A percentile compares a stretch with the other conserved stretches of the same genome.
Evolutionary conservation across 106 monocot species (phyloP).

Genomic region (Xerophyta viscosa): DNA sequence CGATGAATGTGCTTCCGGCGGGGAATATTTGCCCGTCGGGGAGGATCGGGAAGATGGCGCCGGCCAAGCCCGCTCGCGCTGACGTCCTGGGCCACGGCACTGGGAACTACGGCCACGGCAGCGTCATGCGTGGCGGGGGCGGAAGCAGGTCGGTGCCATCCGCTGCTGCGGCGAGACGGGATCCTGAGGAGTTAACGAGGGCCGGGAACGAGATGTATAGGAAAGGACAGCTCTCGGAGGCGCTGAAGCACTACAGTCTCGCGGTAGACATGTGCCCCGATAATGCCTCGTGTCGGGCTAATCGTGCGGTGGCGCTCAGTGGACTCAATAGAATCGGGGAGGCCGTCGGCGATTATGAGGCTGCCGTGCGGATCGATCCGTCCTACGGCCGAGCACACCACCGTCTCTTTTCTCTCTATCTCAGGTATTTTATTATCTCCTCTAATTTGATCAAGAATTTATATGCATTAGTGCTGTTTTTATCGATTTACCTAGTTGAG

Average conservation of each 20-base stretch:
- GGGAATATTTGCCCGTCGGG: conserved; percentile 87
- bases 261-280: conserved; percentile 49
- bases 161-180: conserved; percentile 6
- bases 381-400: conserved; percentile 37
- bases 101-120: conserved; percentile 79
- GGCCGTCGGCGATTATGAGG: conserved; percentile 55
- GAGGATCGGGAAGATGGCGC: conserved; percentile 37
- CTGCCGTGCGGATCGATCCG: conserved; percentile 52
- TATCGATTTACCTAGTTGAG: too few relatives aligned
- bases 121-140: conserved; percentile 44
- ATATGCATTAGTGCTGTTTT: too few relatives aligned
- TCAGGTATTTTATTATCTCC: conserved; percentile 56
- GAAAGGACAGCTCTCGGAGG: conserved; percentile 50
- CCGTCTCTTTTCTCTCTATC: conserved; percentile 31
- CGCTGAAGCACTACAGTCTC: conserved; percentile 48
- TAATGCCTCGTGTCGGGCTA: conserved; percentile 59
- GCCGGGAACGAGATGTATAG: conserved; percentile 70
- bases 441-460: too few relatives aligned
- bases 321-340: conserved; percentile 52
- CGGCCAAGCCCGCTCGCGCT: conserved; percentile 17
- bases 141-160: not conserved
- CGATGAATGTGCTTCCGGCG: conserved; percentile 52
- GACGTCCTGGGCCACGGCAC: conserved; percentile 78
- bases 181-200: conserved; percentile 53
- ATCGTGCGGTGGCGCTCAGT: conserved; percentile 58